Conservation (phyloP, 495 filamentous ascomycete genomes). For the Xylaria grammica region DNA sequence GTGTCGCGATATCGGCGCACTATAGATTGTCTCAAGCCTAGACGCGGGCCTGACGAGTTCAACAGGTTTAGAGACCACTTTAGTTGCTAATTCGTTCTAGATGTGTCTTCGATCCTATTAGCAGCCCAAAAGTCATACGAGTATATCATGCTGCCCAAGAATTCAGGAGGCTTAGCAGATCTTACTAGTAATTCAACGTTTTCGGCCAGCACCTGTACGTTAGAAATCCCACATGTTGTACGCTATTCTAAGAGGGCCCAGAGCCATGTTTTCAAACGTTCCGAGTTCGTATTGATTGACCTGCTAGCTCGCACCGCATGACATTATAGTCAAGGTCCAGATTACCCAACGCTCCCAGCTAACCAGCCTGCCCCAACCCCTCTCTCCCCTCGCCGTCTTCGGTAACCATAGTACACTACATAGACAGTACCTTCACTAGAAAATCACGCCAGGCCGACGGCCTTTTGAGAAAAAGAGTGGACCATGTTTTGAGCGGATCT, state of each 20-base stretch:
- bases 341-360: neutral
- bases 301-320: neutral
- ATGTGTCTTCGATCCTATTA: constrained; percentile 6
- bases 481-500: constrained; percentile 10
- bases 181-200: constrained; percentile 1
- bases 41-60: neutral
- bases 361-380: constrained; percentile 6
- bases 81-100: neutral
- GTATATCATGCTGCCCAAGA: constrained; percentile 1
- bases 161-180: neutral
- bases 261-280: constrained; percentile 15
- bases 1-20: constrained; percentile 22
- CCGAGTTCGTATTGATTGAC: neutral
- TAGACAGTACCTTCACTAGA: neutral
- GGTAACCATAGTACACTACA: neutral
- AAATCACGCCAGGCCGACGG: constrained; percentile 9
- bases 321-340: neutral
- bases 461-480: constrained; percentile 13
- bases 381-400: constrained; percentile 13
- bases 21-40: neutral
- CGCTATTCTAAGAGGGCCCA: constrained; percentile 6
- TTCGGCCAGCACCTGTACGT: neutral
- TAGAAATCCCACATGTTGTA: neutral
- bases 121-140: constrained; percentile 16
- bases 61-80: neutral